These are phyloP conservation scores for Cladobotryum mycophilum DNA, from an alignment of 2,329 filamentous ascomycete species.

Conservation along the genomic window DNA sequence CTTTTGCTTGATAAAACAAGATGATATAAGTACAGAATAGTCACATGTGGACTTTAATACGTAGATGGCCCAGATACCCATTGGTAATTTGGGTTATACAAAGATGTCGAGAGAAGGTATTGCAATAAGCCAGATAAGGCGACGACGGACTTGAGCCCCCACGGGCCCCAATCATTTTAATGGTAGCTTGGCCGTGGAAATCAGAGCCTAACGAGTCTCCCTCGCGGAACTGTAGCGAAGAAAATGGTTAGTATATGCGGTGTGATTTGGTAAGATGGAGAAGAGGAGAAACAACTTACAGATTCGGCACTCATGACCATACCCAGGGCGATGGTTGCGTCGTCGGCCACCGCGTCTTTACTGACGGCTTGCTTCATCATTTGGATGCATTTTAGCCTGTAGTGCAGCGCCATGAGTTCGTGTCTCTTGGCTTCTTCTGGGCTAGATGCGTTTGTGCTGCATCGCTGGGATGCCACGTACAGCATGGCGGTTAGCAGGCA, in stretches of 20 bases:
- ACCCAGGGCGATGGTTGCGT: slow-evolving; percentile 3
- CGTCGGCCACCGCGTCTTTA: neutral
- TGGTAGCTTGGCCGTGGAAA: slow-evolving; percentile 7
- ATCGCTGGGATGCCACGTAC: slow-evolving; percentile 2
- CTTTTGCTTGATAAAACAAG: neutral
- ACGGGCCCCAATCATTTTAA: slow-evolving; percentile 3
- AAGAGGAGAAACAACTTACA: neutral
- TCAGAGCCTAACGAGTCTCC: neutral
- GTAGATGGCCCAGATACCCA: neutral
- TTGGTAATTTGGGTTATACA: neutral
- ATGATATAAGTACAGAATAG: neutral
- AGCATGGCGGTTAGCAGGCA: neutral
- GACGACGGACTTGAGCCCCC: slow-evolving; percentile 3
- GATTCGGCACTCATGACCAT: slow-evolving; percentile 5
- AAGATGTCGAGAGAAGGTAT: neutral
- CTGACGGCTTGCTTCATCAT: slow-evolving; percentile 2
- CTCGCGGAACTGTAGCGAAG: neutral
- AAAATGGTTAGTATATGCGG: neutral
- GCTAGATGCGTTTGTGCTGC: neutral
- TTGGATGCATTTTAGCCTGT: slow-evolving; percentile 1
- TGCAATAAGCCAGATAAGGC: neutral
- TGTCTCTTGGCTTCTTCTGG: neutral
- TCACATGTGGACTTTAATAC: slow-evolving; percentile 1
- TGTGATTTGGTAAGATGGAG: too few relatives aligned
- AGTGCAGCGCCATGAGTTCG: neutral